Conservation (phyloP, 805 yeast species). For the Hanseniaspora occidentalis region DNA sequence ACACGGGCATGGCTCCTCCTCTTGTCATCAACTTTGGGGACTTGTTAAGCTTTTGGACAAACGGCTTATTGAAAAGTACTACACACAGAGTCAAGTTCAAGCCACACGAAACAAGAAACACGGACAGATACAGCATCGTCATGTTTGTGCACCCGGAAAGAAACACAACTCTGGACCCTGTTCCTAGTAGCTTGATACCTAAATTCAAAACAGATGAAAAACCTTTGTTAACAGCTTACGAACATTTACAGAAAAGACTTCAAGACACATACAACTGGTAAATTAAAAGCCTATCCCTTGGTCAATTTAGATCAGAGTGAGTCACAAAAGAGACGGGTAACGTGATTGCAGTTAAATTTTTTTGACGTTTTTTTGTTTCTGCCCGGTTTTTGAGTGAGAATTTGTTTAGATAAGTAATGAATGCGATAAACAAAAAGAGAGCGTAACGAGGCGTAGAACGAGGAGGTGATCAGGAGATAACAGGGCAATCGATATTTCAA, state of each 20-base stretch:
- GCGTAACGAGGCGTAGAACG: too few species aligned
- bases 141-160: constrained; percentile 70
- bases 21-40: constrained; percentile 71
- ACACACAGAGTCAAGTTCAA: constrained; percentile 61
- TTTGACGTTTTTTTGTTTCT: too few species aligned
- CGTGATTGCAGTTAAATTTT: too few species aligned
- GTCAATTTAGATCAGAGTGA: too few species aligned
- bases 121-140: constrained; percentile 68
- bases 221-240: constrained; percentile 48
- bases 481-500: too few species aligned
- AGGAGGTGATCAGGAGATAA: too few species aligned
- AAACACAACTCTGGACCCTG: constrained; percentile 50
- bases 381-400: too few species aligned
- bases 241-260: constrained; percentile 52
- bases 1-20: too few species aligned
- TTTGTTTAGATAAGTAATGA: too few species aligned
- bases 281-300: too few species aligned
- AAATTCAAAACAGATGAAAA: constrained; percentile 33
- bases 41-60: constrained; percentile 70
- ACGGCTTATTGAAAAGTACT: constrained; percentile 61
- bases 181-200: constrained; percentile 45
- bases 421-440: too few species aligned
- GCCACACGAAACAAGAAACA: constrained; percentile 44
- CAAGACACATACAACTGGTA: constrained; percentile 59
- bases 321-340: too few species aligned